Evolutionary conservation across 164 flowering plant species (phyloP).

Genomic region (Vitis labrusca): DNA sequence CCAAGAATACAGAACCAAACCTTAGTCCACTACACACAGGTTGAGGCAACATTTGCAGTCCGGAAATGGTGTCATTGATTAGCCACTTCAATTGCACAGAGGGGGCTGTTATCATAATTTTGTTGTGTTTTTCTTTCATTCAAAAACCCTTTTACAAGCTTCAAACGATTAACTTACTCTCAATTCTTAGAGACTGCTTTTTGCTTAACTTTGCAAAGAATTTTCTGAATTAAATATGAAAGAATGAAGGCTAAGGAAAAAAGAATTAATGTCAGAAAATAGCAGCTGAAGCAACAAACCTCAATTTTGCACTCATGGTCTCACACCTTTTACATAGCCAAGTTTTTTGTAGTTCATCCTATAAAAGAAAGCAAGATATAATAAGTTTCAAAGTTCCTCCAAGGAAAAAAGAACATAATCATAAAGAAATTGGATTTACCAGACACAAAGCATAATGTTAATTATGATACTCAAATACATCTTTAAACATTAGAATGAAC

Average conservation of each 20-base stretch:
- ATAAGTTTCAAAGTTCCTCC: background rate
- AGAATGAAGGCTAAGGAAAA: conserved; percentile 1
- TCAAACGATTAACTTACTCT: too few relatives aligned
- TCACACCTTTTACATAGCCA: conserved; percentile 95
- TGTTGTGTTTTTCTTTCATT: too few relatives aligned
- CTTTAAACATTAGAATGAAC: conserved; percentile 1
- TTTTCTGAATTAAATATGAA: background rate
- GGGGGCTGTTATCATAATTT: too few relatives aligned
- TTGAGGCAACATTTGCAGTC: too few relatives aligned
- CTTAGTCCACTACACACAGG: too few relatives aligned
- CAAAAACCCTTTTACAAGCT: too few relatives aligned
- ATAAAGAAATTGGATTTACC: background rate
- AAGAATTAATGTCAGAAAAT: background rate
- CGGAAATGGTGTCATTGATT: too few relatives aligned
- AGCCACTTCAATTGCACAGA: too few relatives aligned
- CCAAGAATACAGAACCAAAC: too few relatives aligned
- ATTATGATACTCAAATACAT: conserved; percentile 3
- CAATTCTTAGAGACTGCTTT: too few relatives aligned
- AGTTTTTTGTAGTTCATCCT: conserved; percentile 88
- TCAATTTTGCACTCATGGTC: conserved; percentile 92
- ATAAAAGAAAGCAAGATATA: conserved; percentile 4
- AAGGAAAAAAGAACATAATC: background rate
- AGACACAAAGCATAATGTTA: background rate
- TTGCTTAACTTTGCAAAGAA: too few relatives aligned
- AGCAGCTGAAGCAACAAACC: conserved; percentile 41